Conservation (phyloP, 441 rosid genomes). For the Biscutella laevigata region DNA sequence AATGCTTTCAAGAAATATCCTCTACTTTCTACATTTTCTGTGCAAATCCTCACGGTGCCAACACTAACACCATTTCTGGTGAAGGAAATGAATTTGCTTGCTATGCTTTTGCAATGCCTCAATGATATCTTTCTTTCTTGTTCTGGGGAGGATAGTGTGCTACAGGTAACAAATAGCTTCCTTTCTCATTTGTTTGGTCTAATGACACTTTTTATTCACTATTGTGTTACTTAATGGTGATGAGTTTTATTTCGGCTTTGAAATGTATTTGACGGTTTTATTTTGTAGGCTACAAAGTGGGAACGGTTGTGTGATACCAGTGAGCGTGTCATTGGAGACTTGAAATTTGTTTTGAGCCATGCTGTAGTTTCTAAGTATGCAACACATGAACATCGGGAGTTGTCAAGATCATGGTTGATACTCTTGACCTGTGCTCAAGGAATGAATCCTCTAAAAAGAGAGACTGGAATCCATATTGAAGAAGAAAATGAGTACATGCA, state of each 20-base stretch:
- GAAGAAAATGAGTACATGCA: slow-evolving; percentile 64
- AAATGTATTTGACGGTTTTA: slow-evolving; percentile 20
- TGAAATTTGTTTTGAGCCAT: slow-evolving; percentile 84
- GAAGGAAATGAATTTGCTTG: slow-evolving; percentile 72
- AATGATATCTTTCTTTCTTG: slow-evolving; percentile 52
- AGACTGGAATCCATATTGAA: slow-evolving; percentile 61
- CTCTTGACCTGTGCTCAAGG: slow-evolving; percentile 88
- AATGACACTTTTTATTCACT: not conserved
- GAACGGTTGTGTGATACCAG: slow-evolving; percentile 52
- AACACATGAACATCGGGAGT: slow-evolving; percentile 49
- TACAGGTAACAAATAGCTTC: slow-evolving; percentile 44
- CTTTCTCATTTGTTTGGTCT: slow-evolving; percentile 10
- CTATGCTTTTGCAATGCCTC: slow-evolving; percentile 69
- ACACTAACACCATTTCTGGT: slow-evolving; percentile 86
- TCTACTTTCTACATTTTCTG: slow-evolving; percentile 68
- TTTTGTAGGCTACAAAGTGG: slow-evolving; percentile 67
- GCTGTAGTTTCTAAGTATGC: slow-evolving; percentile 59
- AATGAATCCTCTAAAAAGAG: slow-evolving; percentile 81
- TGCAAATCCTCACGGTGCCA: slow-evolving; percentile 91
- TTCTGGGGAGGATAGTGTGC: slow-evolving; percentile 73
- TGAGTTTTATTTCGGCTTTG: slow-evolving; percentile 7
- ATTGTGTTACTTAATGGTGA: not conserved
- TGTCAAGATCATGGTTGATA: slow-evolving; percentile 69
- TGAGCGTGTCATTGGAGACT: slow-evolving; percentile 70
- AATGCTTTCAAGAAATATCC: slow-evolving; percentile 43